These are phyloP conservation scores for Ceratocystis variospora DNA, from an alignment of 2,329 filamentous ascomycete species.

Conservation along the genomic window DNA sequence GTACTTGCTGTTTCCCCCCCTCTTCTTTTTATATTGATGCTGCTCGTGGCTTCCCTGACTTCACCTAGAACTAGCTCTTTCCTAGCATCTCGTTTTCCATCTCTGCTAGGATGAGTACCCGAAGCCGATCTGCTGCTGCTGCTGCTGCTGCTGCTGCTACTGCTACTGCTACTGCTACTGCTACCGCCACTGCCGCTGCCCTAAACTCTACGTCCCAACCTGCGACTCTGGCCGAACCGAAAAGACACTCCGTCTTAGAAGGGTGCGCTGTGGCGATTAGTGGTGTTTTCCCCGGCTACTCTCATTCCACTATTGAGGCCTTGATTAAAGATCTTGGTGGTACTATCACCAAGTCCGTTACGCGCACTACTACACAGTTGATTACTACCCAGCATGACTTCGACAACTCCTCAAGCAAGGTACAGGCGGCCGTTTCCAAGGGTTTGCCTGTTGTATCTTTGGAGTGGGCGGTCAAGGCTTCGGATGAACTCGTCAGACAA, in stretches of 20 bases:
- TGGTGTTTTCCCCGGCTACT: slow-evolving; percentile 43
- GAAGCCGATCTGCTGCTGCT: not conserved
- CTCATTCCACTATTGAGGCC: slow-evolving; percentile 37
- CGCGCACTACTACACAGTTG: slow-evolving; percentile 40
- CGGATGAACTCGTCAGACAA: slow-evolving; percentile 24
- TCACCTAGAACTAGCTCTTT: not conserved
- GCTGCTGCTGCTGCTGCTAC: not conserved
- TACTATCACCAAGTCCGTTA: slow-evolving; percentile 34
- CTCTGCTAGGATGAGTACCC: not conserved
- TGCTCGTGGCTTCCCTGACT: not conserved
- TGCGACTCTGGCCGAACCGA: not conserved
- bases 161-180: no score
- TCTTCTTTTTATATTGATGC: not conserved
- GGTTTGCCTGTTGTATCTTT: slow-evolving; percentile 43
- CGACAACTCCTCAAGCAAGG: slow-evolving; percentile 37
- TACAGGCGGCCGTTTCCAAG: slow-evolving; percentile 34
- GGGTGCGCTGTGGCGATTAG: slow-evolving; percentile 42
- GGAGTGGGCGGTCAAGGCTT: slow-evolving; percentile 49
- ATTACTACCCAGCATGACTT: slow-evolving; percentile 42
- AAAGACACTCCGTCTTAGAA: slow-evolving; percentile 19
- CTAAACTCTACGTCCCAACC: not conserved
- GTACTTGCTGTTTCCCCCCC: not conserved
- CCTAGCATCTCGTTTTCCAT: not conserved
- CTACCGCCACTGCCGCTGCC: not conserved
- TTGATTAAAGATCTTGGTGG: slow-evolving; percentile 38